These are phyloP conservation scores for Wickerhamiella nectarea DNA, from an alignment of 805 yeast genomes.

Conservation along the genomic window DNA sequence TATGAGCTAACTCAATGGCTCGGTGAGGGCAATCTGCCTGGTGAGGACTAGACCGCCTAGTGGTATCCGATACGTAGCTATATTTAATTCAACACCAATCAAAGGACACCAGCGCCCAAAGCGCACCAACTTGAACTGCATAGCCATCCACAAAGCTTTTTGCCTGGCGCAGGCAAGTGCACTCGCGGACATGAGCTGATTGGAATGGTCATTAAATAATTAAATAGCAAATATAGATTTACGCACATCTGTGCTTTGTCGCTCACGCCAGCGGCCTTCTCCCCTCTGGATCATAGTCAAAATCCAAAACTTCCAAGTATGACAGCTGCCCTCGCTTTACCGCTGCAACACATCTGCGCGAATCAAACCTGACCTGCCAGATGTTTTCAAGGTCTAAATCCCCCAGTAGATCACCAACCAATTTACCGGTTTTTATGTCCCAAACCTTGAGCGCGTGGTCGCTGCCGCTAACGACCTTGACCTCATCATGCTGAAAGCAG, in stretches of 20 bases:
- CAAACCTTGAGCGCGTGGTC: constrained; percentile 78
- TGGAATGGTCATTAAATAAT: too few relatives aligned
- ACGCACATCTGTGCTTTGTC: too few relatives aligned
- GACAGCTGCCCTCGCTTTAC: constrained; percentile 62
- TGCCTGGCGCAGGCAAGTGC: too few relatives aligned
- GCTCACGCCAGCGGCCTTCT: neutral
- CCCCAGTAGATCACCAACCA: constrained; percentile 53
- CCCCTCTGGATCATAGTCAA: constrained; percentile 34
- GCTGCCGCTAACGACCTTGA: constrained; percentile 76
- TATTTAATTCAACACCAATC: too few relatives aligned
- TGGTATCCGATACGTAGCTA: too few relatives aligned
- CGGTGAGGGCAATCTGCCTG: neutral
- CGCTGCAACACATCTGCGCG: constrained; percentile 78
- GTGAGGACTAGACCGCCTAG: too few relatives aligned
- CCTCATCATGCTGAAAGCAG: constrained; percentile 80
- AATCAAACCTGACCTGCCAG: constrained; percentile 89
- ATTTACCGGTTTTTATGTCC: constrained; percentile 66
- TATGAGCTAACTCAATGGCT: constrained; percentile 12
- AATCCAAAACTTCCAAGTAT: constrained; percentile 73
- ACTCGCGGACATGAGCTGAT: too few relatives aligned
- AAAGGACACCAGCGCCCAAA: too few relatives aligned
- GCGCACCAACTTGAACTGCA: too few relatives aligned
- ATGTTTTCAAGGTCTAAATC: constrained; percentile 58
- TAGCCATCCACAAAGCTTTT: too few relatives aligned
- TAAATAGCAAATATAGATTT: too few relatives aligned